Evolutionary conservation across 495 filamentous ascomycete species (phyloP), one percentile per base, ranked within the genome.

Genomic region (Xylaria venustula): DNA sequence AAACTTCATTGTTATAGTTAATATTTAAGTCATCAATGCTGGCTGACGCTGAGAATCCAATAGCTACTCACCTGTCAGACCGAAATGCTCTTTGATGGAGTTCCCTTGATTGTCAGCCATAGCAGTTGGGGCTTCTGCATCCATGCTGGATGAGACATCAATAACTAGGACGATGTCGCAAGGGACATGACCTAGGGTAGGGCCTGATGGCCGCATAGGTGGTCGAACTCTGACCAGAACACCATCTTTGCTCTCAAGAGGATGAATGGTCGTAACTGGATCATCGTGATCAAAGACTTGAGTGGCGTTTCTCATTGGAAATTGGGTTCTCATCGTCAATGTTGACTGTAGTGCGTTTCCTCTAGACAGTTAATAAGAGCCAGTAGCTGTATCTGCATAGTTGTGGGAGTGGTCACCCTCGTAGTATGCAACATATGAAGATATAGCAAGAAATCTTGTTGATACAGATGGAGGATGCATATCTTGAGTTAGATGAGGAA

Each of bases 91-190:
- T 7, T 28, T 40, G 23, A 47, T 61, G 7, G 20, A 6, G 22
- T 56, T 44, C 2, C 60, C 60, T 45, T 61, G 25, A 17, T 64
- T 41, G 64, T 69, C 64, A 1, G 60, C 55, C n/a, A 67, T 50
- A 8, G 74, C 74, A 1, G 68, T 68, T 0, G 69, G 71, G 0
- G 77, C 78, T 1, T 61, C 54, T 2, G 37, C 22, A 2, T 26
- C n/a, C 79, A 81, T 81, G 61, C 74, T 77, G 0, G 66, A 69
- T 8, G 79, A 81, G 28, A 77, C 61, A 59, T 81, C 79, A 51
- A 80, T 80, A 17, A 73, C 77, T 0, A 81, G 64, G 0, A 80
- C 78, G 20, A 81, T 71, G 53, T 81, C 79, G 67, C 74, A 76
- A 3, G 77, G 73, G 9, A 74, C 58, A 60, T 76, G 75, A 32